phyloP scores from a whole-genome alignment of 495 filamentous ascomycete species.

The Coniosporium apollinis region DNA sequence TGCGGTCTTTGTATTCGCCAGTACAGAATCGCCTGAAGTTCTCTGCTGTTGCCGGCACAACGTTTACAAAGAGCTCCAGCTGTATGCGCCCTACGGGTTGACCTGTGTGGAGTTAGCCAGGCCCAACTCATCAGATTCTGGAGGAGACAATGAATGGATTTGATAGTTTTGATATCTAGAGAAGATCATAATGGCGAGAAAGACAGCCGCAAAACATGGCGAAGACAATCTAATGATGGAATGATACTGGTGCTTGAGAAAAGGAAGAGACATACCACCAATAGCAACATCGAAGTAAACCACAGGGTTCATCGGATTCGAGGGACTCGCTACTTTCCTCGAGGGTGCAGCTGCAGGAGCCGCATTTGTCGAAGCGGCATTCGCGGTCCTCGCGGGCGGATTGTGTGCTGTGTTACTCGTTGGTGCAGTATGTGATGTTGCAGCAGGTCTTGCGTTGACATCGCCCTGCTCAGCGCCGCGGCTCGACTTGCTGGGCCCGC shows the following conservation, averaged over 20 bases:
- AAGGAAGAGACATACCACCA: not conserved
- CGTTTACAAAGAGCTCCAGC: not conserved
- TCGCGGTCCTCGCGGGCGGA: too few relatives aligned
- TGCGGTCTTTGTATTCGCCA: not conserved
- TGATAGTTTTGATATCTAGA: too few relatives aligned
- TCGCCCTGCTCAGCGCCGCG: too few relatives aligned
- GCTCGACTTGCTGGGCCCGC: too few relatives aligned
- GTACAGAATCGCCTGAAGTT: conserved; percentile 1
- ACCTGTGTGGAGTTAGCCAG: not conserved
- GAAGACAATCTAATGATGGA: too few relatives aligned
- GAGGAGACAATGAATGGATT: conserved; percentile 3
- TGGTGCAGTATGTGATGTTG: too few relatives aligned
- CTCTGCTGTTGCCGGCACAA: not conserved
- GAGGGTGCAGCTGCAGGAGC: not conserved
- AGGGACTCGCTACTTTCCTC: not conserved
- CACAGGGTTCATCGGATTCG: not conserved
- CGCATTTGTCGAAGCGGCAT: not conserved
- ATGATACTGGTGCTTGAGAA: too few relatives aligned
- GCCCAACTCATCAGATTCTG: not conserved
- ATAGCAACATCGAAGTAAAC: not conserved
- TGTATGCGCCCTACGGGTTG: conserved; percentile 1
- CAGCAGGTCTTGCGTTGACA: too few relatives aligned
- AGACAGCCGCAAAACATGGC: too few relatives aligned
- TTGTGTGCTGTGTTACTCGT: too few relatives aligned
- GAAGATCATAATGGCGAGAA: too few relatives aligned